phyloP scores from a whole-genome alignment of 2,329 filamentous ascomycete species.

The Aureobasidium uvarum region DNA sequence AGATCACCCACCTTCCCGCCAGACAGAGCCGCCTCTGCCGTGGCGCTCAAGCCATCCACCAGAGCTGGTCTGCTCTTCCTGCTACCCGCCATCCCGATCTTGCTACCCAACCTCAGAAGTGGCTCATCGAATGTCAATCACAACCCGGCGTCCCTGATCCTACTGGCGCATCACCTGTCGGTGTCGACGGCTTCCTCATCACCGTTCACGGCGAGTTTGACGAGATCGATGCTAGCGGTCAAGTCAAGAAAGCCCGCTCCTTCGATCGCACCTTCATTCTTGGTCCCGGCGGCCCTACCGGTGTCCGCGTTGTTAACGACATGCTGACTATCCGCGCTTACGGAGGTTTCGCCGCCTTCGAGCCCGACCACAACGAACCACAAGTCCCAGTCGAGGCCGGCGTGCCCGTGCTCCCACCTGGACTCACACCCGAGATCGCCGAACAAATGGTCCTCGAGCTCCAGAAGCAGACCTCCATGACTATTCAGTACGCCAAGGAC shows the following conservation, averaged over 20 bases:
- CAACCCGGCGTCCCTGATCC: conserved; percentile 70
- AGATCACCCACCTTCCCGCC: conserved; percentile 60
- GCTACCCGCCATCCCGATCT: conserved; percentile 72
- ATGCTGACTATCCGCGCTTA: conserved; percentile 71
- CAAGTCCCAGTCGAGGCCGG: conserved; percentile 29
- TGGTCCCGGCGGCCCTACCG: conserved; percentile 66
- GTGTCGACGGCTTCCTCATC: conserved; percentile 75
- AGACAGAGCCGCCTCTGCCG: conserved; percentile 65
- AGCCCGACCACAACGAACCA: conserved; percentile 41
- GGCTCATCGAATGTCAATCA: conserved; percentile 78
- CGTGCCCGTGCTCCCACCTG: conserved; percentile 32
- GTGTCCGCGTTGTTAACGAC: conserved; percentile 76
- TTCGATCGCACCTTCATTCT: conserved; percentile 81
- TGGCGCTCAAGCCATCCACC: conserved; percentile 63
- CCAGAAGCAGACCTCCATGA: conserved; percentile 77
- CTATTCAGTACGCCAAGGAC: conserved; percentile 70
- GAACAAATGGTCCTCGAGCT: conserved; percentile 67
- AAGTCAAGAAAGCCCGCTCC: conserved; percentile 60
- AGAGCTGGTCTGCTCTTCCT: conserved; percentile 69
- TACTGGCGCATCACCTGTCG: conserved; percentile 58
- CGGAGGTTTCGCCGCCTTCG: conserved; percentile 55
- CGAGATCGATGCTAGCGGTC: conserved; percentile 61
- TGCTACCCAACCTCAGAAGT: conserved; percentile 64
- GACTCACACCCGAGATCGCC: conserved; percentile 36
- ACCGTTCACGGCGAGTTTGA: conserved; percentile 82